Evolutionary conservation across 1,139 yeast genomes (phyloP).

Genomic region (Yarrowia galli): DNA sequence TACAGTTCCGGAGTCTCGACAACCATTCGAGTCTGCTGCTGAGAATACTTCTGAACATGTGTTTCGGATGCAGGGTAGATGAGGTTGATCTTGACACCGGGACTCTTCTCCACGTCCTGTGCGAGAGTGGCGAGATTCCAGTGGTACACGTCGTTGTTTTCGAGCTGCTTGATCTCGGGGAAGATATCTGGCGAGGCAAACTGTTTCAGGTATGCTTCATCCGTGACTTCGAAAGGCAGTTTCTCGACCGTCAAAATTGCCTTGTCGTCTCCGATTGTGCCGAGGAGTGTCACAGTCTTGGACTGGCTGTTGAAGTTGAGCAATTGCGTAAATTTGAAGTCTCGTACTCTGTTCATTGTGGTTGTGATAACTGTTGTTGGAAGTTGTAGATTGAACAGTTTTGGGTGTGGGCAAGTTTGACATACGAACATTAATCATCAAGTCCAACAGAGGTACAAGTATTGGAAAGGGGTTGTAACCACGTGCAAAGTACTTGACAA

Average conservation of each 20-base stretch:
- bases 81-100: constrained; percentile 75
- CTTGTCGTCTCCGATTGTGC: constrained; percentile 61
- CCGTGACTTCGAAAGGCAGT: constrained; percentile 59
- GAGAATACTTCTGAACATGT: constrained; percentile 77
- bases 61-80: constrained; percentile 90
- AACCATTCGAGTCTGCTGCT: constrained; percentile 65
- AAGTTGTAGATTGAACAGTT: neutral
- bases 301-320: constrained; percentile 53
- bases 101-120: constrained; percentile 58
- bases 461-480: no score
- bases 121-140: constrained; percentile 71
- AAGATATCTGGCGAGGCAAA: constrained; percentile 47
- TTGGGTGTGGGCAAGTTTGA: neutral
- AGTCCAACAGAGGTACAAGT: neutral
- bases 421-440: neutral
- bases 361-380: neutral
- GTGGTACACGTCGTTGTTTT: constrained; percentile 79
- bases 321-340: constrained; percentile 41
- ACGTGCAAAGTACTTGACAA: no score
- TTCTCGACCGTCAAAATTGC: constrained; percentile 83
- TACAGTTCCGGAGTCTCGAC: constrained; percentile 85
- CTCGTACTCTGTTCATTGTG: constrained; percentile 19
- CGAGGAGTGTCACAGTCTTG: constrained; percentile 70
- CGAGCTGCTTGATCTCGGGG: constrained; percentile 56
- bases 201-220: constrained; percentile 41